Evolutionary conservation across 768 basidiomycete genomes (phyloP).

Genomic region (Polyporus arcularius): DNA sequence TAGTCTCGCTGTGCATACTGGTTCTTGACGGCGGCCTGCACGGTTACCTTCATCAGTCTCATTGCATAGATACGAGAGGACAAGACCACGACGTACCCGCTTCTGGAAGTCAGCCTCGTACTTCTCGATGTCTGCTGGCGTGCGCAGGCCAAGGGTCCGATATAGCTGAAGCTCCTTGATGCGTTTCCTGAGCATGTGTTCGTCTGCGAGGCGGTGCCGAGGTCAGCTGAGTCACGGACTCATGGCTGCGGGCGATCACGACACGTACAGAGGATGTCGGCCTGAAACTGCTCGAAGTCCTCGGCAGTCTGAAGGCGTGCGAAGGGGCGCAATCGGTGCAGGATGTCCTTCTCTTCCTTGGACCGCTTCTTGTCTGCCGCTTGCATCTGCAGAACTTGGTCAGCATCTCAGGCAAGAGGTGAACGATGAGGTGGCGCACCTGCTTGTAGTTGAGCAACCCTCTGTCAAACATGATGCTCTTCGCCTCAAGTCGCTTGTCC

Average conservation of each 20-base stretch:
- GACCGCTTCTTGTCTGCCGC: slow-evolving; percentile 88
- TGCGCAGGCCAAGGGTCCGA: slow-evolving; percentile 81
- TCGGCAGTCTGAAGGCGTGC: slow-evolving; percentile 87
- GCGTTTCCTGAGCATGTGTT: slow-evolving; percentile 80
- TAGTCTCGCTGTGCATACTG: slow-evolving; percentile 50
- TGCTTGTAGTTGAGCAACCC: slow-evolving; percentile 93
- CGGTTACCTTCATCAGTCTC: slow-evolving; percentile 7
- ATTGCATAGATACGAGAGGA: not conserved
- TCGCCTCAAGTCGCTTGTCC: slow-evolving; percentile 81
- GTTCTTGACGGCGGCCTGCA: slow-evolving; percentile 66
- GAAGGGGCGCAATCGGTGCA: slow-evolving; percentile 88
- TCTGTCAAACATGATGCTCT: slow-evolving; percentile 88
- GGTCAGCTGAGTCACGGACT: not conserved
- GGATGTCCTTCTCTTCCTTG: slow-evolving; percentile 89
- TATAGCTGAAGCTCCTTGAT: slow-evolving; percentile 93
- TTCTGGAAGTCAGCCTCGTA: slow-evolving; percentile 77
- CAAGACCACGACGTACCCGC: slow-evolving; percentile 51
- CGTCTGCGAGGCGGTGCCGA: slow-evolving; percentile 53
- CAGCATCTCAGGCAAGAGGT: slow-evolving; percentile 10
- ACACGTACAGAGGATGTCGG: slow-evolving; percentile 85
- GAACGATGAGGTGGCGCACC: slow-evolving; percentile 45
- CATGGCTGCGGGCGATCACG: not conserved
- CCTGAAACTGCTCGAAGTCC: slow-evolving; percentile 86
- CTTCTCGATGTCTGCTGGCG: slow-evolving; percentile 86
- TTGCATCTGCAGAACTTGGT: slow-evolving; percentile 62